Evolutionary conservation across 306 rosid species (phyloP).

Genomic region (Psophocarpus tetragonolobus): DNA sequence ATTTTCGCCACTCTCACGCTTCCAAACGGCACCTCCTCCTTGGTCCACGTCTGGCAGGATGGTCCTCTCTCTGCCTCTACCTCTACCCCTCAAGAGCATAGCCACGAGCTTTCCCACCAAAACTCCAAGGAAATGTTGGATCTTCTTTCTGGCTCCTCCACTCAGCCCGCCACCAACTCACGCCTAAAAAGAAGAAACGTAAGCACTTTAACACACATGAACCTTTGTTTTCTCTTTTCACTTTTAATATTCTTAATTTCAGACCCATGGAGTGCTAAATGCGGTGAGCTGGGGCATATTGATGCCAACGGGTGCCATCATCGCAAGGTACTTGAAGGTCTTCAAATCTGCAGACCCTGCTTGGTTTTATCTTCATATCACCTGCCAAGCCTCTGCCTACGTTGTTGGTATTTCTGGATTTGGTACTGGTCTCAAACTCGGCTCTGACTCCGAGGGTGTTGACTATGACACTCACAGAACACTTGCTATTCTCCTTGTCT

Average conservation of each 20-base stretch:
- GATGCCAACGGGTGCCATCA: constrained; percentile 71
- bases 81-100: constrained; percentile 33
- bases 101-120: neutral
- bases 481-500: constrained; percentile 63
- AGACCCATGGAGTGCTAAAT: constrained; percentile 79
- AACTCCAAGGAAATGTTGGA: constrained; percentile 47
- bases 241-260: constrained; percentile 16
- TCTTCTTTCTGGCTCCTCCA: constrained; percentile 54
- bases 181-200: constrained; percentile 53
- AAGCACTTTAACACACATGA: constrained; percentile 28
- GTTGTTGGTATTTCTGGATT: constrained; percentile 81
- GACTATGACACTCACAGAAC: constrained; percentile 43
- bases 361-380: constrained; percentile 85
- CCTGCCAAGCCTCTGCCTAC: constrained; percentile 83
- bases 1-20: constrained; percentile 60
- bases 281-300: constrained; percentile 81
- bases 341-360: constrained; percentile 88
- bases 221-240: neutral
- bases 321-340: constrained; percentile 77
- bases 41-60: constrained; percentile 76
- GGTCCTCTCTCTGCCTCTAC: constrained; percentile 44
- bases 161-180: constrained; percentile 34
- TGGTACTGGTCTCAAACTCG: constrained; percentile 83
- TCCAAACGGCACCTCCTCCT: constrained; percentile 36
- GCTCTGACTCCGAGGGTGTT: constrained; percentile 51